These are phyloP conservation scores for Aspergillus bridgeri DNA, from an alignment of 495 filamentous ascomycete species.

Conservation along the genomic window DNA sequence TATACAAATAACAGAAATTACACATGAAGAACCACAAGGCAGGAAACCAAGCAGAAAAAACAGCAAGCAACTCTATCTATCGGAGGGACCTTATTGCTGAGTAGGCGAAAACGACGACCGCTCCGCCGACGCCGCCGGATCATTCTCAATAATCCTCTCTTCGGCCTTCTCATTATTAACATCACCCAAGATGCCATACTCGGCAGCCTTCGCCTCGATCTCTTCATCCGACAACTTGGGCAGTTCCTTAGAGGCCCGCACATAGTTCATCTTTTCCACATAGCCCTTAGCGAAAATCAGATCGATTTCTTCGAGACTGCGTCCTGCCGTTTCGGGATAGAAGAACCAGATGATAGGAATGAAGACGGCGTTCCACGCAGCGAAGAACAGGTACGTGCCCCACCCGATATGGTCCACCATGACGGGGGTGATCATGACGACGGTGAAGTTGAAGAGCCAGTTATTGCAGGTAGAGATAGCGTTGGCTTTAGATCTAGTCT, in stretches of 20 bases:
- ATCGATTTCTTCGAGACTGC: conserved; percentile 68
- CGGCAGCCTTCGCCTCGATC: conserved; percentile 52
- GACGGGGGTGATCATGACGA: conserved; percentile 72
- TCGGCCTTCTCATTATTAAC: conserved; percentile 11
- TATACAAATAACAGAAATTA: too few relatives aligned
- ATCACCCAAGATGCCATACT: conserved; percentile 50
- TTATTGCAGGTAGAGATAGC: conserved; percentile 67
- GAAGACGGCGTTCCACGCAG: conserved; percentile 58
- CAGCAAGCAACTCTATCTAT: too few relatives aligned
- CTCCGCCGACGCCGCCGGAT: neutral
- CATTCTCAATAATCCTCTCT: neutral
- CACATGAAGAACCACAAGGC: too few relatives aligned
- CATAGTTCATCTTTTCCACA: conserved; percentile 63
- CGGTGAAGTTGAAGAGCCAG: conserved; percentile 70
- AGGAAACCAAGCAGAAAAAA: too few relatives aligned
- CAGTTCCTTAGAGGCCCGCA: conserved; percentile 62
- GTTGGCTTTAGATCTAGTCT: conserved; percentile 63
- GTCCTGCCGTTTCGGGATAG: conserved; percentile 60
- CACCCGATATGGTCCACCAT: conserved; percentile 60
- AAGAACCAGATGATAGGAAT: conserved; percentile 66
- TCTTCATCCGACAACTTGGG: conserved; percentile 56
- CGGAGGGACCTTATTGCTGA: neutral
- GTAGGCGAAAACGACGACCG: too few relatives aligned
- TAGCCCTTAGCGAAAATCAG: conserved; percentile 70
- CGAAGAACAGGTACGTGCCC: conserved; percentile 72